Percentiles rank a stretch among this genome's conserved stretches.
These are phyloP conservation scores for Beta corolliflora DNA, from an alignment of 179 eudicot genomes.

Conservation along the genomic window DNA sequence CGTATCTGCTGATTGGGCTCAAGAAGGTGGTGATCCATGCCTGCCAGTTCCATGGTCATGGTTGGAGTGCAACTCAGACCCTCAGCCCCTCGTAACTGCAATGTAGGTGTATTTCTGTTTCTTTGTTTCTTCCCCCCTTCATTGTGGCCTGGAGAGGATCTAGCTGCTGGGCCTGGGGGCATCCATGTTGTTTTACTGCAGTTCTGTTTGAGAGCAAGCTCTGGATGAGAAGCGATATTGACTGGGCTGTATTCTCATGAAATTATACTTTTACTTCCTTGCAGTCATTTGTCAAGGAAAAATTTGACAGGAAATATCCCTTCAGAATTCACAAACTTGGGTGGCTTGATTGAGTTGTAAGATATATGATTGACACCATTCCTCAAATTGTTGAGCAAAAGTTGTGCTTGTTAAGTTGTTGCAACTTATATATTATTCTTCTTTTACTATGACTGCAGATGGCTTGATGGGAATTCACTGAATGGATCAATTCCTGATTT, in stretches of 20 bases:
- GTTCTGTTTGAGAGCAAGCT: neutral
- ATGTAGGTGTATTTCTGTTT: conserved; percentile 48
- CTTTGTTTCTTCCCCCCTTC: neutral
- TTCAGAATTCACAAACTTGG: conserved; percentile 59
- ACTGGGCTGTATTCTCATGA: conserved; percentile 3
- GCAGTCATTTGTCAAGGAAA: conserved; percentile 69
- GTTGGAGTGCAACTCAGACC: conserved; percentile 82
- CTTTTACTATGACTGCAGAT: conserved; percentile 47
- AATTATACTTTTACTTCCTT: conserved; percentile 14
- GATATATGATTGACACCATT: conserved; percentile 29
- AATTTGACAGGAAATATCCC: conserved; percentile 84
- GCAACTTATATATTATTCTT: conserved; percentile 3
- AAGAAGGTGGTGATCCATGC: conserved; percentile 99
- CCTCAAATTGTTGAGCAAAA: neutral
- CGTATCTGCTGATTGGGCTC: conserved; percentile 74
- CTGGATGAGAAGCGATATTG: neutral
- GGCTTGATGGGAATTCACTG: conserved; percentile 88
- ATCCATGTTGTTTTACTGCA: neutral
- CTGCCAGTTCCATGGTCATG: conserved; percentile 96
- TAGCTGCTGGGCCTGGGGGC: neutral
- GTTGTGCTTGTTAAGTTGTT: neutral
- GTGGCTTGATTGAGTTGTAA: conserved; percentile 86
- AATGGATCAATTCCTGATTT: conserved; percentile 90
- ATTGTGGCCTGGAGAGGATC: neutral
- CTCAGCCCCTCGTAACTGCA: conserved; percentile 65